These are phyloP conservation scores for Onygena corvina DNA, from an alignment of 2,329 filamentous ascomycete genomes.

Conservation along the genomic window DNA sequence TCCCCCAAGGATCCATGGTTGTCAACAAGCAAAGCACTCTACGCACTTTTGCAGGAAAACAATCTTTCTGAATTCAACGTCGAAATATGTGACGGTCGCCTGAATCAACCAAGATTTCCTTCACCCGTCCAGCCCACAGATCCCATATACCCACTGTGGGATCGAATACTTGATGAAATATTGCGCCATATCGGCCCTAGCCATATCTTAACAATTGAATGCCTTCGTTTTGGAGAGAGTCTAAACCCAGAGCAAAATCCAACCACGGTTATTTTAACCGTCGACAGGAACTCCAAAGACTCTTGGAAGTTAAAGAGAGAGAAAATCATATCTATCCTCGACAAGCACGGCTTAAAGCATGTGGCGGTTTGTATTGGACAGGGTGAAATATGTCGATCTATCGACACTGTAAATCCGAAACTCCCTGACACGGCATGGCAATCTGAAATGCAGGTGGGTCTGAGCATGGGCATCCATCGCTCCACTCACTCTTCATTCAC, in stretches of 20 bases:
- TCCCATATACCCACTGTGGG: not conserved
- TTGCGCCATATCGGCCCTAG: not conserved
- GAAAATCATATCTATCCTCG: not conserved
- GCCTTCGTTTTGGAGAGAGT: not conserved
- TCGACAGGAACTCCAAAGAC: not conserved
- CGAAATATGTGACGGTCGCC: not conserved
- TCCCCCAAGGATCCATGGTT: not conserved
- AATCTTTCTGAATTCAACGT: not conserved
- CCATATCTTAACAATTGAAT: constrained; percentile 5
- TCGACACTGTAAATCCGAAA: not conserved
- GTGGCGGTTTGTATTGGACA: not conserved
- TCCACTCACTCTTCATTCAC: not conserved
- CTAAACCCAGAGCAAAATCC: not conserved
- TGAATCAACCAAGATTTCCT: not conserved
- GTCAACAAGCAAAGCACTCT: not conserved
- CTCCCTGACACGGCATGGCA: not conserved
- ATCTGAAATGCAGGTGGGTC: not conserved
- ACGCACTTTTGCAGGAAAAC: not conserved
- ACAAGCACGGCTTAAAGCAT: not conserved
- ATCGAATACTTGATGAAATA: not conserved
- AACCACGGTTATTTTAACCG: constrained; percentile 13
- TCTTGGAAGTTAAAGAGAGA: not conserved
- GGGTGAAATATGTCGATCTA: not conserved
- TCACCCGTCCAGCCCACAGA: not conserved
- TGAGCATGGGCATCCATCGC: not conserved